Conservation (phyloP, 1,284 basidiomycete species). For the Vanrija sp. region DNA sequence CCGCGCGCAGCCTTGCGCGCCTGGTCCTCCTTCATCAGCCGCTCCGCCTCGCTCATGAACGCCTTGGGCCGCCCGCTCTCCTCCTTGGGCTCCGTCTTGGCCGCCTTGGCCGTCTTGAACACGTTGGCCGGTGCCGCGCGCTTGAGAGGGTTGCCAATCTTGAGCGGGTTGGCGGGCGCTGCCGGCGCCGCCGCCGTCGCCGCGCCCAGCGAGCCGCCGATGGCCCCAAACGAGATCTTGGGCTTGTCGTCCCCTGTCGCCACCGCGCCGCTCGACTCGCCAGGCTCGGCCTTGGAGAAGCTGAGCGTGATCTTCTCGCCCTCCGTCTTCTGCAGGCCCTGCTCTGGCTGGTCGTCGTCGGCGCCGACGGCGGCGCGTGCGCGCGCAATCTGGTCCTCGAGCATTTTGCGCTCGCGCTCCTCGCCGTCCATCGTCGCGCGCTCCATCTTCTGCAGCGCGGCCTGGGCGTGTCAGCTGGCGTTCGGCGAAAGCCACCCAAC, state of each 20-base stretch:
- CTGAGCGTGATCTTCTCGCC: conserved; percentile 51
- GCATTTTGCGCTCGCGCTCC: conserved; percentile 81
- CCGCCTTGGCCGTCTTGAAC: conserved; percentile 57
- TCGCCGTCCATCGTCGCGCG: conserved; percentile 88
- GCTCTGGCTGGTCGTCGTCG: conserved; percentile 47
- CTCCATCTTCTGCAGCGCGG: conserved; percentile 87
- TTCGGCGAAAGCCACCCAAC: conserved; percentile 27
- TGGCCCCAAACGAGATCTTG: conserved; percentile 10
- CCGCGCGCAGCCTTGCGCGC: conserved; percentile 59
- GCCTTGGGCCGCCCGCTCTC: conserved; percentile 49
- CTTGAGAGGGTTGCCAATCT: conserved; percentile 43
- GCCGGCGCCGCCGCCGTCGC: neutral
- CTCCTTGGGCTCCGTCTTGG: conserved; percentile 52
- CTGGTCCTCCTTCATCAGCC: conserved; percentile 78
- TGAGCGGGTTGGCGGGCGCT: neutral
- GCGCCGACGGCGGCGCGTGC: conserved; percentile 53
- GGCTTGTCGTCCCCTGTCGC: conserved; percentile 2
- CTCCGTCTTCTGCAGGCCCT: conserved; percentile 65
- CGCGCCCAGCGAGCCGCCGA: conserved; percentile 2
- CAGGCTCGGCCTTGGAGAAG: conserved; percentile 17
- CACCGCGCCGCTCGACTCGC: conserved; percentile 7
- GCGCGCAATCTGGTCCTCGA: conserved; percentile 90
- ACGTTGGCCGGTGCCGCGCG: conserved; percentile 57
- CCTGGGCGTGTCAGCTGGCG: conserved; percentile 52
- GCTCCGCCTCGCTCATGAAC: conserved; percentile 72